Evolutionary conservation across 805 yeast species (phyloP), one percentile per base, ranked within the genome.

Genomic region (Ogataea paradorogensis): DNA sequence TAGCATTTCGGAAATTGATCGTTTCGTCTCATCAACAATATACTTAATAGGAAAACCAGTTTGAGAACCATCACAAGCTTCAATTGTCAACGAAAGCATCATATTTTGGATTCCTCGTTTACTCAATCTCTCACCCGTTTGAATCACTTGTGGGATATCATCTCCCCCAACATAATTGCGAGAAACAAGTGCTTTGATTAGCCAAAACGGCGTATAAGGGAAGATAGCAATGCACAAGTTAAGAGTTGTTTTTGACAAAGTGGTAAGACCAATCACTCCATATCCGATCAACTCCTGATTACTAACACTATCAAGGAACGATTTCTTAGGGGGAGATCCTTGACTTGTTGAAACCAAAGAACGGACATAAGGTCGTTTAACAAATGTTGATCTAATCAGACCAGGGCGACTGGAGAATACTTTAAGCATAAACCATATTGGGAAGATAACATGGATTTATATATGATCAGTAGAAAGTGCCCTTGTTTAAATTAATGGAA

Each of bases 71-170:
- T 86, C 86, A 38, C 96, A 82, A 40, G 93, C 95, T 65, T 90
- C 98, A 37, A 90, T 89, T 11, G 96, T 87, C 60, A 88, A 77
- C 1, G 95, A 83, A n/a, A 90, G 69, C 95, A 90, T 88, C 95
- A 90, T 87, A 69, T 90, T 91, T 51, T 85, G 78, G 56, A 89
- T 84, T 8, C 95, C 95, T 45, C 95, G 73, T 36, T 73, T 61
- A 39, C 78, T 70, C 50, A 90, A 71, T 43, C 78, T 69, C 40
- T 70, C 66, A 38, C 95, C 95, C 4, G 95, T 84, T 40, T 69
- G 60, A 38, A 77, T 69, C 10, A 90, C 93, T 48, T 89, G 84
- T 9, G 63, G 62, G 40, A 82, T 73, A 44, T 75, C 78, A 53
- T 85, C 91, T 42, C 98, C 98, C 27, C 98, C 98, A 59, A 95